Conservation (phyloP, 352 stramenopile genomes). For the Phytophthora pinifolia region DNA sequence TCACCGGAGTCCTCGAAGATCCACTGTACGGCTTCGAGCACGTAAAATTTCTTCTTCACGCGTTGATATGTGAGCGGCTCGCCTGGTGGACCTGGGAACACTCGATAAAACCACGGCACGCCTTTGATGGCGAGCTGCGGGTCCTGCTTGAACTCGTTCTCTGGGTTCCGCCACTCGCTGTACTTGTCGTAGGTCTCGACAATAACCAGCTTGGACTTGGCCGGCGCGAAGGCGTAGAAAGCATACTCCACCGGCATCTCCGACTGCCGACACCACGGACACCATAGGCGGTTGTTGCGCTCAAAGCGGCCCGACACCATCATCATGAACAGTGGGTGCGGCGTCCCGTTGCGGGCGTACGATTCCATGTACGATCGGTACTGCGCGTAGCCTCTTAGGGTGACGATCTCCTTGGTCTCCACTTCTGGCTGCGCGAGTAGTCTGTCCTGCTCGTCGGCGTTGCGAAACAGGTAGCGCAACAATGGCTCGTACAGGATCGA, state of each 20-base stretch:
- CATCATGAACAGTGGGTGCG: slow-evolving; percentile 71
- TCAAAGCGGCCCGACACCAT: slow-evolving; percentile 63
- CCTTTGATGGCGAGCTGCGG: slow-evolving; percentile 53
- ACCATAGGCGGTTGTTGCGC: slow-evolving; percentile 76
- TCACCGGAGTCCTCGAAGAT: slow-evolving; percentile 31
- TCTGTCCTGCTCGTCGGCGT: slow-evolving; percentile 44
- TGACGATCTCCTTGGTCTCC: slow-evolving; percentile 57
- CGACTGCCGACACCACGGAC: slow-evolving; percentile 65
- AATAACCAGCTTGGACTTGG: slow-evolving; percentile 50
- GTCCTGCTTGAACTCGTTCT: slow-evolving; percentile 68
- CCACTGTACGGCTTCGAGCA: slow-evolving; percentile 31
- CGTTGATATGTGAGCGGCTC: slow-evolving; percentile 32
- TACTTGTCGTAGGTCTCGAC: slow-evolving; percentile 61
- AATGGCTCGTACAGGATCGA: slow-evolving; percentile 55
- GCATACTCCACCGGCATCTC: slow-evolving; percentile 69
- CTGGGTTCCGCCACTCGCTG: slow-evolving; percentile 67
- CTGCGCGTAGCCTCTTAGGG: slow-evolving; percentile 40
- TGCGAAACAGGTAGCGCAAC: slow-evolving; percentile 69
- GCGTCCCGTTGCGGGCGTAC: slow-evolving; percentile 22
- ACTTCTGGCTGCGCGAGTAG: slow-evolving; percentile 39
- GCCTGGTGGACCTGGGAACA: slow-evolving; percentile 36
- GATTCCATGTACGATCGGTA: slow-evolving; percentile 39
- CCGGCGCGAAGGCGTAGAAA: slow-evolving; percentile 61
- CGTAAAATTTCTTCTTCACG: slow-evolving; percentile 39
- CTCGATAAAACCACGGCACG: slow-evolving; percentile 62